Evolutionary conservation across 2,329 filamentous ascomycete genomes (phyloP).

Genomic region (Venturiaceae sp.): DNA sequence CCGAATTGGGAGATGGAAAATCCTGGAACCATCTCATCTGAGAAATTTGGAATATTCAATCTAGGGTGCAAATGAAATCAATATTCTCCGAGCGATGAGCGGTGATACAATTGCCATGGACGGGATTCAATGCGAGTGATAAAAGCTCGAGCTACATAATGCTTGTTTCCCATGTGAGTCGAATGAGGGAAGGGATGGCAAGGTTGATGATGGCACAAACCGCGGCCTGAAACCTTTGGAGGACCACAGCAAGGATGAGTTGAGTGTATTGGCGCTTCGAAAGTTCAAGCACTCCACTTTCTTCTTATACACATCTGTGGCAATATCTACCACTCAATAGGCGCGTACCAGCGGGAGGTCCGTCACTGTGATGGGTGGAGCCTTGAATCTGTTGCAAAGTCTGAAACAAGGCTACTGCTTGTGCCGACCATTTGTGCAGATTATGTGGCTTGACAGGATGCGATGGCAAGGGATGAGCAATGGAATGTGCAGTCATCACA

Average conservation of each 20-base stretch:
- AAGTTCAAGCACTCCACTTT: neutral
- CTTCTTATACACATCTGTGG: neutral
- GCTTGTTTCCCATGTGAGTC: neutral
- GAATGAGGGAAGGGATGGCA: no score
- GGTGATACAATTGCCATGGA: neutral
- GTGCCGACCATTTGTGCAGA: neutral
- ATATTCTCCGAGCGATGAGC: neutral
- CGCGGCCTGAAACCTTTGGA: neutral
- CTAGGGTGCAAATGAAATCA: no score
- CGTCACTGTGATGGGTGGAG: neutral
- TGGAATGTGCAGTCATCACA: no score
- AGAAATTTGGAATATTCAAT: neutral
- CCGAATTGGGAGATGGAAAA: neutral
- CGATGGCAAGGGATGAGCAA: no score
- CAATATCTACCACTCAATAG: neutral
- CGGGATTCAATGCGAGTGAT: neutral
- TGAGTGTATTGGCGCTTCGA: neutral
- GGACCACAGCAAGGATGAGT: neutral
- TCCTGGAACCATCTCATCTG: neutral
- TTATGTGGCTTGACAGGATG: neutral
- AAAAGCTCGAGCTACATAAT: neutral
- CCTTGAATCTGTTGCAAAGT: neutral
- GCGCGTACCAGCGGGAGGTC: neutral
- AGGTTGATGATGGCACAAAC: neutral
- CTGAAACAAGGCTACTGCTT: neutral